Base-by-base conservation (phyloP, 2,329 filamentous ascomycete species). In the Paecilomyces variotii region DNA sequence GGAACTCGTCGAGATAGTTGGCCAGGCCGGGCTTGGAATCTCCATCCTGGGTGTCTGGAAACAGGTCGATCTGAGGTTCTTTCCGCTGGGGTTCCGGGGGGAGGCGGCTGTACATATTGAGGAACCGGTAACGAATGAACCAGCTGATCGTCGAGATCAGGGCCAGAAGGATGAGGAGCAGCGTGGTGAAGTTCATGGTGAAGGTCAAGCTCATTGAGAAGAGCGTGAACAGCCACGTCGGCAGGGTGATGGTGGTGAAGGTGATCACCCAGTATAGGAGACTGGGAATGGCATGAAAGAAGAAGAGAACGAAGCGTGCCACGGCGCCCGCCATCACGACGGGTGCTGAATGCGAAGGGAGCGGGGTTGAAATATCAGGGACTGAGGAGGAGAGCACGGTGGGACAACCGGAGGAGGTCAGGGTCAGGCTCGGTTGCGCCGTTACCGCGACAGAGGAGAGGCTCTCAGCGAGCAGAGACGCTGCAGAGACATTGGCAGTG, bases 1-100 rank as follows among this genome's bases (percentile, higher is more conserved):
- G 79, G 67, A 99, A 99, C 73, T 99, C 95, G 74, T 99, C 94
- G 27, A 99, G 81, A 67, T 99, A 99, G 71, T 92, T 99, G n/a
- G 91, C 87, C 52, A 99, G 80, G 0, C 93, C 94, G 0, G 91
- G 87, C 74, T 99, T 99, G 30, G 86, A 87, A 62, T 92, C 91
- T 55, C 89, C 89, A 65, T 96, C 93, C 68, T 96, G 90, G 2
- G 89, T 87, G 68, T 97, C 93, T 3, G 94, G 92, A 70, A 97
- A 97, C 11, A 99, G 81, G 68, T 97, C 95, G 70, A 99, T 85
- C 65, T 96, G 90, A 0, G 94, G 91, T 75, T 97, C 93, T 76
- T 97, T 96, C 64, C 94, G 87, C 73, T 96, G 93, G 1, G 94
- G 92, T 72, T 99, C 93, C 2, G 91, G 91, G 0, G 95, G 93